phyloP scores from a whole-genome alignment of 179 eudicot species.

The Monotropa hypopitys region DNA sequence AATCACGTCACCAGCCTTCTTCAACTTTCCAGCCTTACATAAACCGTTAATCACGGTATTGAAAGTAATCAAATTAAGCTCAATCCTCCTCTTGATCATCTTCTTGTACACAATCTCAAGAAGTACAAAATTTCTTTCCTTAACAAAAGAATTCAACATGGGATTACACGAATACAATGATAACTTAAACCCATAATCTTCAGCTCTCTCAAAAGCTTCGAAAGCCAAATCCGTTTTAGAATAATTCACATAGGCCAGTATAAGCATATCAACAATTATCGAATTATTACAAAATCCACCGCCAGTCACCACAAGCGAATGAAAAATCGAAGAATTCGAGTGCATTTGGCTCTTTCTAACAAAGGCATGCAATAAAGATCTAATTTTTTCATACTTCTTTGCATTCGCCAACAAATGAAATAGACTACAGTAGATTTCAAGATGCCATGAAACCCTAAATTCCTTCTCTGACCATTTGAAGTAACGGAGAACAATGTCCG shows the following conservation, averaged over 20 bases:
- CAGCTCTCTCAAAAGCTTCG: slow-evolving; percentile 17
- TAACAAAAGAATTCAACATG: slow-evolving; percentile 15
- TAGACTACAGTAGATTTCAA: slow-evolving; percentile 3
- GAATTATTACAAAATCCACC: slow-evolving; percentile 12
- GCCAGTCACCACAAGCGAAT: slow-evolving; percentile 4
- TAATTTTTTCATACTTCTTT: slow-evolving; percentile 9
- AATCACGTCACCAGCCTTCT: slow-evolving; percentile 17
- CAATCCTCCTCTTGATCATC: slow-evolving; percentile 18
- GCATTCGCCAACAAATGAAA: slow-evolving; percentile 10
- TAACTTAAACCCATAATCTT: slow-evolving; percentile 20
- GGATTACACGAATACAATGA: slow-evolving; percentile 16
- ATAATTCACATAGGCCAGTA: slow-evolving; percentile 10
- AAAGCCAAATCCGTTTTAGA: slow-evolving; percentile 12
- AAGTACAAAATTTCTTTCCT: slow-evolving; percentile 8
- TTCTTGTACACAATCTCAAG: slow-evolving; percentile 17
- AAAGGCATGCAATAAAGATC: slow-evolving; percentile 11
- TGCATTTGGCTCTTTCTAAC: slow-evolving; percentile 1
- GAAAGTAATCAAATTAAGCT: slow-evolving; percentile 10
- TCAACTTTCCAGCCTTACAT: slow-evolving; percentile 19
- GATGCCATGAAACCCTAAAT: slow-evolving; percentile 2
- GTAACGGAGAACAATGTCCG: slow-evolving; percentile 4
- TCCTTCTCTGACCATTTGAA: slow-evolving; percentile 12
- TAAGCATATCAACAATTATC: slow-evolving; percentile 17
- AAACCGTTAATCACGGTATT: slow-evolving; percentile 14
- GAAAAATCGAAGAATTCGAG: slow-evolving; percentile 16